Evolutionary conservation across 495 filamentous ascomycete genomes (phyloP).

Genomic region (Glarea lozoyensis): DNA sequence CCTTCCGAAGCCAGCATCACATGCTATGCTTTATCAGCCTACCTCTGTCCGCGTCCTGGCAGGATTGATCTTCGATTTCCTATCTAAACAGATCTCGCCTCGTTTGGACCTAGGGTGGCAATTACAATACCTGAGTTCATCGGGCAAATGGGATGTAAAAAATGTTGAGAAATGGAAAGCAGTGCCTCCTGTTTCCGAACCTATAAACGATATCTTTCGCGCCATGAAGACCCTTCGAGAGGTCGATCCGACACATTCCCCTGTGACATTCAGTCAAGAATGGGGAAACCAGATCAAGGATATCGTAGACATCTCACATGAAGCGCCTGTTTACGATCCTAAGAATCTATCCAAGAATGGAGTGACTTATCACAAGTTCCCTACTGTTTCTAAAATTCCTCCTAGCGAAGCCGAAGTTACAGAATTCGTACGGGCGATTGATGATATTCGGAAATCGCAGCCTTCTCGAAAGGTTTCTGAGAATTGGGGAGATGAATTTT

Average conservation of each 20-base stretch:
- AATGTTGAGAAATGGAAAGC: conserved; percentile 87
- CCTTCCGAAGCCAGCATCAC: conserved; percentile 69
- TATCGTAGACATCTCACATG: conserved; percentile 82
- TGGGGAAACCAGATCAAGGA: conserved; percentile 61
- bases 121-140: conserved; percentile 71
- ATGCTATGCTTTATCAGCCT: conserved; percentile 77
- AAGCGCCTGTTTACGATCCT: conserved; percentile 77
- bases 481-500: conserved; percentile 22
- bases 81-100: conserved; percentile 62
- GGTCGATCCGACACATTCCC: conserved; percentile 75
- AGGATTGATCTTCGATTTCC: conserved; percentile 75
- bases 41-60: conserved; percentile 65
- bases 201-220: conserved; percentile 67
- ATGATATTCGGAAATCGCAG: conserved; percentile 51
- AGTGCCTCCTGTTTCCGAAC: conserved; percentile 65
- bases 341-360: conserved; percentile 62
- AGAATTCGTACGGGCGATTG: conserved; percentile 70
- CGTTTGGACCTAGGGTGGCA: conserved; percentile 84
- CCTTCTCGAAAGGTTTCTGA: conserved; percentile 29
- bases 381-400: conserved; percentile 87
- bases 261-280: conserved; percentile 58
- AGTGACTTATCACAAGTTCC: conserved; percentile 77
- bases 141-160: conserved; percentile 97
- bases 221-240: conserved; percentile 86
- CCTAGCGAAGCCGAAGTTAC: conserved; percentile 61